Conservation (phyloP, 2,329 filamentous ascomycete species). For the Tolypocladium guangdongense region DNA sequence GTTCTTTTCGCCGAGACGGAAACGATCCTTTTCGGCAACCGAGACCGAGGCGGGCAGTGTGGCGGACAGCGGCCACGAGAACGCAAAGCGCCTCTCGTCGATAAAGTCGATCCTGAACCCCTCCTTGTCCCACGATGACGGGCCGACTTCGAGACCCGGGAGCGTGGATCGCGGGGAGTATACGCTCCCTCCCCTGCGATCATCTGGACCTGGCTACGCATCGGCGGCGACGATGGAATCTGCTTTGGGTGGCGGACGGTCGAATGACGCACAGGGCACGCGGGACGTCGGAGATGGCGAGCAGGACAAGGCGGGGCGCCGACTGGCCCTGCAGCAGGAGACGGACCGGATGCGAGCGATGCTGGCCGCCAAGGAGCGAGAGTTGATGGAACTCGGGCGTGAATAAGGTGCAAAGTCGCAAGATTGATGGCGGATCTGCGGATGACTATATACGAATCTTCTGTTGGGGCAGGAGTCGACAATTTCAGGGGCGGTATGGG, state of each 20-base stretch:
- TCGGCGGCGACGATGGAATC: conserved; percentile 24
- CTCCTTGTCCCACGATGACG: conserved; percentile 14
- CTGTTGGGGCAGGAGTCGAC: conserved; percentile 2
- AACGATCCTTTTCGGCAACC: conserved; percentile 55
- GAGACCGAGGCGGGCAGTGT: conserved; percentile 37
- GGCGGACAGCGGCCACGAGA: conserved; percentile 31
- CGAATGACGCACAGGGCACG: conserved; percentile 9
- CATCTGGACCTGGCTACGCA: conserved; percentile 28
- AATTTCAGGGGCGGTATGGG: not conserved
- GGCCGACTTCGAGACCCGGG: conserved; percentile 14
- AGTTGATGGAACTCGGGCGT: conserved; percentile 36
- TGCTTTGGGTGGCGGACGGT: conserved; percentile 5
- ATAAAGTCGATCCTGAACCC: conserved; percentile 69
- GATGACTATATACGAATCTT: conserved; percentile 14
- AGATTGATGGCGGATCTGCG: conserved; percentile 7
- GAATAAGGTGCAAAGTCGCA: conserved; percentile 5
- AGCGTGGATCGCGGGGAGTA: conserved; percentile 27
- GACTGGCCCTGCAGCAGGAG: conserved; percentile 58
- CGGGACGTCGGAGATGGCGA: conserved; percentile 31
- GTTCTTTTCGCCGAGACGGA: conserved; percentile 48
- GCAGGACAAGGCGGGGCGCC: conserved; percentile 46
- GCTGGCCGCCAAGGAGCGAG: conserved; percentile 62
- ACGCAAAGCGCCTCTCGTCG: conserved; percentile 55
- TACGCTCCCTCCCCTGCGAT: conserved; percentile 29
- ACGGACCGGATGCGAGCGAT: conserved; percentile 66